Conservation (phyloP, 305 asterid species). For the Plantago lanceolata region DNA sequence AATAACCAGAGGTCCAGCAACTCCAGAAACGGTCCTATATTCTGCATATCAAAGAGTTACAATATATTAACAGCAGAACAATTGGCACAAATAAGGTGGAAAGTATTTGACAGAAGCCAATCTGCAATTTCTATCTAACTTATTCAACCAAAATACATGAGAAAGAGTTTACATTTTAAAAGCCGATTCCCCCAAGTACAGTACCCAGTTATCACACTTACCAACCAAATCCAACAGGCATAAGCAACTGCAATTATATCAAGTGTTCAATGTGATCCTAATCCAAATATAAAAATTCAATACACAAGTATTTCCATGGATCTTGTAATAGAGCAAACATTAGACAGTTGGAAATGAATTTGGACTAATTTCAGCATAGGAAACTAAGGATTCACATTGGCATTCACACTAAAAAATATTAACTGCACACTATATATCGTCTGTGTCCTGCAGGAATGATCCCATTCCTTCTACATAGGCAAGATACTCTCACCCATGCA, state of each 20-base stretch:
- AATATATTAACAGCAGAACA: background rate
- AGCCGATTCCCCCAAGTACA: background rate
- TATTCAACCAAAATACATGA: no score
- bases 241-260: background rate
- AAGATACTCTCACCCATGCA: background rate
- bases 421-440: background rate
- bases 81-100: background rate
- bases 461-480: background rate
- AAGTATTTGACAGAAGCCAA: background rate
- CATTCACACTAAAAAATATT: background rate
- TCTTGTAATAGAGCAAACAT: background rate
- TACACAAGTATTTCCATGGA: background rate
- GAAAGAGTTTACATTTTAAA: no score
- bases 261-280: background rate
- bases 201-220: no score
- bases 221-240: no score
- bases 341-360: background rate
- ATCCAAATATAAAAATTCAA: background rate
- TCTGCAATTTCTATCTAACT: background rate
- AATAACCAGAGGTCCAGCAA: constrained; percentile 97
- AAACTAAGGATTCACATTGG: background rate
- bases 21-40: constrained; percentile 96
- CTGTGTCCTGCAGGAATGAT: no score
- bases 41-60: constrained; percentile 41
- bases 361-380: background rate